Evolutionary conservation across 352 stramenopile species (phyloP).

Genomic region (Lagenidium giganteum): DNA sequence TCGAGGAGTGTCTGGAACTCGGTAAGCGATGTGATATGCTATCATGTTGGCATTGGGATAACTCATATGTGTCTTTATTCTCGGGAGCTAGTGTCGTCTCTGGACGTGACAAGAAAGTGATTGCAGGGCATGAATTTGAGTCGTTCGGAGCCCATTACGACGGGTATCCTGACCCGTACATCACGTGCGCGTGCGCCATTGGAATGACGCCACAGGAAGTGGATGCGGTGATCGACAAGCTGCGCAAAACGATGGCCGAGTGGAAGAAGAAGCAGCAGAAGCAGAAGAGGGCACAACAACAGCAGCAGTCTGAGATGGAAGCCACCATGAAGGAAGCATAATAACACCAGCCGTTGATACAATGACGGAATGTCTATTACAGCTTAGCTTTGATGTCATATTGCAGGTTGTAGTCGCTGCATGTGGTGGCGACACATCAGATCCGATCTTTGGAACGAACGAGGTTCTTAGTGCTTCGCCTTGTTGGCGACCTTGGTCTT

Average conservation of each 20-base stretch:
- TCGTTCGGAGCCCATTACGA: conserved; percentile 92
- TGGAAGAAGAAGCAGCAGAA: conserved; percentile 58
- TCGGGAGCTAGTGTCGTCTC: conserved; percentile 80
- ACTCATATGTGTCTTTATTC: background rate
- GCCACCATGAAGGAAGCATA: too few relatives aligned
- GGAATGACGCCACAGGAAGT: conserved; percentile 91
- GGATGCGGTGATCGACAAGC: conserved; percentile 86
- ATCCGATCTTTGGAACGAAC: too few relatives aligned
- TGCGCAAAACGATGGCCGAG: conserved; percentile 90
- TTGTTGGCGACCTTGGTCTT: conserved; percentile 58
- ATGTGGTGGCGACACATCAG: too few relatives aligned
- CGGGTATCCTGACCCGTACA: conserved; percentile 88
- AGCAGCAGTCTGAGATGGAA: too few relatives aligned
- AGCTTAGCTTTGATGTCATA: too few relatives aligned
- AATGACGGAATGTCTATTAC: too few relatives aligned
- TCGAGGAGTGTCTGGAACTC: conserved; percentile 93
- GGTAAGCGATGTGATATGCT: too few relatives aligned
- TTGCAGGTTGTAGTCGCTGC: too few relatives aligned
- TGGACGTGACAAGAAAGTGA: conserved; percentile 76
- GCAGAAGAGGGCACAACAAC: too few relatives aligned
- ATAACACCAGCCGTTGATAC: too few relatives aligned
- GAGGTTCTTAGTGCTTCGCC: conserved; percentile 77
- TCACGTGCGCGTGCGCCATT: conserved; percentile 96
- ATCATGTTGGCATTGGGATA: too few relatives aligned
- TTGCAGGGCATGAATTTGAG: conserved; percentile 87